phyloP scores from a whole-genome alignment of 2,329 filamentous ascomycete species.

The Tolypocladium ophioglossoides region DNA sequence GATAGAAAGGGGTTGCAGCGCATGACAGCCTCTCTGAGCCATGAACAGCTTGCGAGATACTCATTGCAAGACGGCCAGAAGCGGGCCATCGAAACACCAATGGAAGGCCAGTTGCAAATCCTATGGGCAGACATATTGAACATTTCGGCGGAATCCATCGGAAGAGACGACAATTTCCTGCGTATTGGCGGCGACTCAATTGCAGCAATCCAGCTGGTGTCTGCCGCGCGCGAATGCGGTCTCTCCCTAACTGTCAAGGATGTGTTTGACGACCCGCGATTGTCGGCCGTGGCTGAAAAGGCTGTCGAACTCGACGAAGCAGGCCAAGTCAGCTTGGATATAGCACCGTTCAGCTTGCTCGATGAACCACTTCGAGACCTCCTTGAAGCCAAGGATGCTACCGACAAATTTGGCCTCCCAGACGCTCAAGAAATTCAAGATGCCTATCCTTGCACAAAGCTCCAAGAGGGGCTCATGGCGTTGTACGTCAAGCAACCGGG shows the following conservation, averaged over 20 bases:
- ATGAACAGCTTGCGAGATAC: too few species aligned
- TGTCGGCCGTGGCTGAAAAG: neutral
- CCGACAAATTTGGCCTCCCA: neutral
- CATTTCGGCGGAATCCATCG: conserved; percentile 12
- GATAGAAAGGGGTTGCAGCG: too few species aligned
- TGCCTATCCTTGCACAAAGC: neutral
- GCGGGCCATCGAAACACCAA: too few species aligned
- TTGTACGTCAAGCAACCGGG: neutral
- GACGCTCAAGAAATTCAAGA: neutral
- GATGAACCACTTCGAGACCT: too few species aligned
- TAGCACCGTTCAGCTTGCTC: neutral
- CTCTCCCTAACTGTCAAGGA: conserved; percentile 11
- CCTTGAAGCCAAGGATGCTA: neutral
- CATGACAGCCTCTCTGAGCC: too few species aligned
- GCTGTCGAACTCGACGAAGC: conserved; percentile 4
- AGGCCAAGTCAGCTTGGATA: too few species aligned
- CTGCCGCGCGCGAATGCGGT: neutral
- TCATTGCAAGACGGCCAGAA: too few species aligned
- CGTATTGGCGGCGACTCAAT: conserved; percentile 16
- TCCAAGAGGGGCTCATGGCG: neutral
- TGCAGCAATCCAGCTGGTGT: conserved; percentile 9
- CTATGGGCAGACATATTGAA: conserved; percentile 3
- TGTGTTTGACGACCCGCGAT: conserved; percentile 3
- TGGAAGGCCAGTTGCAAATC: conserved; percentile 1
- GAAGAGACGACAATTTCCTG: conserved; percentile 16